Conservation (phyloP, 257 asterid genomes). For the Capsicum pubescens region DNA sequence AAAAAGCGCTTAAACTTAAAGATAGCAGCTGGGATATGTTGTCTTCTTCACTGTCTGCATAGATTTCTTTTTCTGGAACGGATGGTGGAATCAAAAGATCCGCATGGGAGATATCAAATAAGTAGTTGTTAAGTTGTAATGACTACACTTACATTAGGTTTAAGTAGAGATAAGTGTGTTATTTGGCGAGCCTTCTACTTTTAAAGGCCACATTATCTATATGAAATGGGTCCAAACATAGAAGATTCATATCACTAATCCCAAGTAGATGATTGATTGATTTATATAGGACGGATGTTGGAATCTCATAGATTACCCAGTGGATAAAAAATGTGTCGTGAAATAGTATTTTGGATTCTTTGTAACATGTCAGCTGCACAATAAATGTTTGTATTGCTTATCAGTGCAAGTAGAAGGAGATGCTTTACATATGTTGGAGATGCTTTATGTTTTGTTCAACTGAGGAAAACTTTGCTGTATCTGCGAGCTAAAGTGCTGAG, state of each 20-base stretch:
- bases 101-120: not conserved
- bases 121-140: not conserved
- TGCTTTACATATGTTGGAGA: not conserved
- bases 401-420: not conserved
- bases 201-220: not conserved
- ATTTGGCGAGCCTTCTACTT: slow-evolving; percentile 5
- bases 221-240: not conserved
- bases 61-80: not conserved
- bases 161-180: not conserved
- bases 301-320: not conserved
- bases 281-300: not conserved
- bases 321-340: not conserved
- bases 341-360: not conserved
- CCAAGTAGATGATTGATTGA: not conserved
- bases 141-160: not conserved
- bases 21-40: not conserved
- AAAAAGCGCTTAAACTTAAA: not conserved
- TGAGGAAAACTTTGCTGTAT: not conserved
- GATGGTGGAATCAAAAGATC: slow-evolving; percentile 13
- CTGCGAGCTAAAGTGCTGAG: not conserved
- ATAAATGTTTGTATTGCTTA: not conserved
- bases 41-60: not conserved
- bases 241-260: not conserved
- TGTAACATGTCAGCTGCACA: not conserved
- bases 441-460: not conserved